Evolutionary conservation across 78 protist species (phyloP).

Genomic region (Parvularia atlantis): DNA sequence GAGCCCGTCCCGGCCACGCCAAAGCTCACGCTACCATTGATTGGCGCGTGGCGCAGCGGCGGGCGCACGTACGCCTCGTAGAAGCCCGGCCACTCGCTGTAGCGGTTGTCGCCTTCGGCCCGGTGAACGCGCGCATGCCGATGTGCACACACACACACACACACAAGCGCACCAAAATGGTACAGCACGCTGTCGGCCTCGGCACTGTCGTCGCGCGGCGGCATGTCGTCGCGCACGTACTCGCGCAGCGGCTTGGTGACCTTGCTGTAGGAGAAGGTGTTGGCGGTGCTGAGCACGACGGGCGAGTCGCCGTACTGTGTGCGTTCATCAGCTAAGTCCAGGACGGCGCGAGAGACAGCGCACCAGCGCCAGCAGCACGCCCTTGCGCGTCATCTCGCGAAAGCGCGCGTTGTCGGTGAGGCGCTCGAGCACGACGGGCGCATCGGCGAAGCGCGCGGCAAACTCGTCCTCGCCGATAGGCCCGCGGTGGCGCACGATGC

Average conservation of each 20-base stretch:
- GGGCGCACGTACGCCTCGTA: not conserved
- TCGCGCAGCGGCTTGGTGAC: not conserved
- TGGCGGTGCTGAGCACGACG: conserved; percentile 7
- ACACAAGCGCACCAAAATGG: not conserved
- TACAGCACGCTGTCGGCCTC: not conserved
- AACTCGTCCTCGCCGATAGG: too few relatives aligned
- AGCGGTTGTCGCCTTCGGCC: not conserved
- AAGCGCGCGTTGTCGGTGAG: too few relatives aligned
- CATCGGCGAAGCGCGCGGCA: too few relatives aligned
- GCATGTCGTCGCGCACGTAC: too few relatives aligned
- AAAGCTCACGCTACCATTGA: not conserved
- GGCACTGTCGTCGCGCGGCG: not conserved
- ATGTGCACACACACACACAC: not conserved
- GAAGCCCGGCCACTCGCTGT: conserved; percentile 2
- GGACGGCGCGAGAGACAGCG: too few relatives aligned
- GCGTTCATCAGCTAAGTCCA: too few relatives aligned
- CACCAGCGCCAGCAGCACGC: too few relatives aligned
- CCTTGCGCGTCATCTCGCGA: too few relatives aligned
- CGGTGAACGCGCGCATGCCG: not conserved
- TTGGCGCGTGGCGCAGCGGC: not conserved
- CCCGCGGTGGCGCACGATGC: too few relatives aligned
- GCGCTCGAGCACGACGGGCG: too few relatives aligned
- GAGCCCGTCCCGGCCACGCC: conserved; percentile 21
- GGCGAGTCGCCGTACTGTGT: not conserved
- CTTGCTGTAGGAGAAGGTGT: conserved; percentile 6